Conservation (phyloP, 1,284 basidiomycete species). For the Apiotrichum laibachii region DNA sequence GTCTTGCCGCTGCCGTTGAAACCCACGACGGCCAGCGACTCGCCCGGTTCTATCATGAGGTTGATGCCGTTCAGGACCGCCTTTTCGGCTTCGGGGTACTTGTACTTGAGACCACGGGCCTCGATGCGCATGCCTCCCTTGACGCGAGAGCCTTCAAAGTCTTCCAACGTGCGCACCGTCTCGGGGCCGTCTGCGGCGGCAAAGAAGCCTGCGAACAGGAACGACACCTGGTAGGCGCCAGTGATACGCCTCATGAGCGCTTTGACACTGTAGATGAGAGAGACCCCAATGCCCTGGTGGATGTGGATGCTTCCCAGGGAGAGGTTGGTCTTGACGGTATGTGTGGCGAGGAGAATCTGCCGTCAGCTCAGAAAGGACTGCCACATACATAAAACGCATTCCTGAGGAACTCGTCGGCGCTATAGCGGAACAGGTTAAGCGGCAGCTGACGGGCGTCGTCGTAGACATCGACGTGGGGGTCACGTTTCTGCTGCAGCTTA, state of each 20-base stretch:
- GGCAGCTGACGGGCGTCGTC: too few species aligned
- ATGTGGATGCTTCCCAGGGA: constrained; percentile 56
- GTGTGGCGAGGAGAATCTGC: background rate
- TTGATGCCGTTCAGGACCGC: constrained; percentile 59
- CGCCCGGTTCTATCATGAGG: constrained; percentile 64
- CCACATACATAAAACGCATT: background rate
- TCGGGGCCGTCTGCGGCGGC: too few species aligned
- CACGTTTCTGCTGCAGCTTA: too few species aligned
- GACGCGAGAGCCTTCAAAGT: too few species aligned
- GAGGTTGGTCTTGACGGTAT: background rate
- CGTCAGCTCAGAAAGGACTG: background rate
- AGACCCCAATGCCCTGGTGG: constrained; percentile 47
- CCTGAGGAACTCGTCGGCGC: too few species aligned
- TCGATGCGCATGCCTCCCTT: too few species aligned
- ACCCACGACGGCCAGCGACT: constrained; percentile 61
- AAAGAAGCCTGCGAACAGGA: too few species aligned
- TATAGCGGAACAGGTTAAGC: too few species aligned
- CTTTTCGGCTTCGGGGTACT: too few species aligned
- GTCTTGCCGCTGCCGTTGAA: constrained; percentile 17
- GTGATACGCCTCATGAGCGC: constrained; percentile 57
- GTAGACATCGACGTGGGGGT: too few species aligned
- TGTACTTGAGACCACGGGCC: too few species aligned
- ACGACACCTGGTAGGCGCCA: constrained; percentile 41
- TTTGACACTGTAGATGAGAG: constrained; percentile 59
- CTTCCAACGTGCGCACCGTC: too few species aligned